Percentiles rank a stretch among this genome's conserved stretches.
These are phyloP conservation scores for Quercus suber DNA, from an alignment of 306 rosid species.

Conservation along the genomic window DNA sequence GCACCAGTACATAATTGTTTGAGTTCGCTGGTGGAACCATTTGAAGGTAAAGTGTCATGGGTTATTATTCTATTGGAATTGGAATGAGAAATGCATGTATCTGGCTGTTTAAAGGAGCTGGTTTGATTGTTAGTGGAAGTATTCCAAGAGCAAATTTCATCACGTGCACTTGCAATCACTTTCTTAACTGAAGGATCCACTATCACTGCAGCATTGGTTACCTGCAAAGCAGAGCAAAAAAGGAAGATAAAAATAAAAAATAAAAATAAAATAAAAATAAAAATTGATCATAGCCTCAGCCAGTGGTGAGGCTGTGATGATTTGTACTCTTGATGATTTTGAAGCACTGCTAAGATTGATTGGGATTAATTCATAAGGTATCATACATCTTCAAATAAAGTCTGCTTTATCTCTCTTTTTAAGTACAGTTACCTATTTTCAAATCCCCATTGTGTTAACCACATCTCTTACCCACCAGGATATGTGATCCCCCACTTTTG, in stretches of 20 bases:
- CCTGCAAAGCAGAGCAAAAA: conserved; percentile 33
- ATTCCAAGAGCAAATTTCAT: conserved; percentile 51
- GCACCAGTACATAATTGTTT: conserved; percentile 30
- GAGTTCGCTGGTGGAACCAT: conserved; percentile 22
- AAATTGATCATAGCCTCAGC: background rate
- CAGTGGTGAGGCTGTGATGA: background rate
- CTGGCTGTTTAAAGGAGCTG: conserved; percentile 25
- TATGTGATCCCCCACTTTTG: too few species aligned
- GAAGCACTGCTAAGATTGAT: background rate
- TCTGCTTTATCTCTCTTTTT: too few species aligned
- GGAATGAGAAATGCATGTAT: conserved; percentile 20
- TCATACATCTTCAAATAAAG: background rate
- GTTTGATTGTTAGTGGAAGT: conserved; percentile 29
- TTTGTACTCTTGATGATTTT: background rate
- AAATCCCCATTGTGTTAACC: too few species aligned
- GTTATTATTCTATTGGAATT: conserved; percentile 26
- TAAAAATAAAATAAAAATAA: background rate
- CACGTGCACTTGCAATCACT: conserved; percentile 66
- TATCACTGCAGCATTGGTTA: conserved; percentile 83
- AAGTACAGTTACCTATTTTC: too few species aligned
- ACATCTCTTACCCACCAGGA: too few species aligned
- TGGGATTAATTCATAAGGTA: background rate
- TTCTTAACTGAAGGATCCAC: conserved; percentile 78
- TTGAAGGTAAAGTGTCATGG: conserved; percentile 18
- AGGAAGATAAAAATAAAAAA: background rate